Base-by-base conservation (phyloP, 306 rosid genomes). In the Alnus glutinosa region DNA sequence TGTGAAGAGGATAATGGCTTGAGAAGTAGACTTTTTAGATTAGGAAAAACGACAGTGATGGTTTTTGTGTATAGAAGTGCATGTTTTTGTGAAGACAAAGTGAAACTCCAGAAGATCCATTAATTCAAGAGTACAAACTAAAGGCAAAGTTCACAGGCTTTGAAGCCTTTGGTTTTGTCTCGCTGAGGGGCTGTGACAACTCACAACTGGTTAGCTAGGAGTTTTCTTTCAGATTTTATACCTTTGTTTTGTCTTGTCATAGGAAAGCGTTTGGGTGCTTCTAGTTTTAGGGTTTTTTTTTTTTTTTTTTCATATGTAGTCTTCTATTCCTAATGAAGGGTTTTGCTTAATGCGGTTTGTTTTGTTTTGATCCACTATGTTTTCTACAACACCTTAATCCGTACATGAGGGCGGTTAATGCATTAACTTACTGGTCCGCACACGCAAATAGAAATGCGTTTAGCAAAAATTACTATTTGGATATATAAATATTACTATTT, bases 1-100 rank as follows among this genome's bases (percentile, higher is more conserved):
- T 46, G 87, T 92, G 79, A 94, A 92, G 85, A 94, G 96, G 88
- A 34, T 94, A 75, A 73, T 87, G 42, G 52, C 7, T 18, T 68
- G 72, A 68, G 51, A 68, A 9, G 52, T 16, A 68, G 72, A 42
- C 72, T 18, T 39, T 39, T 2, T 49, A 44, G 34, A 39, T 18
- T 68, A 39, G 72, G 23, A 6, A 42, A 62, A 36, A 13, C 37
- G 32, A 12, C 16, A 55, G 30, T 55, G 74, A 62, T 11, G 74
- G 36, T 73, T 68, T 59, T 39, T 70, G 75, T 81, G 72, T 75
- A 80, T 81, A 77, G 69, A 74, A 28, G 58, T 47, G 51, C 14
- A 10, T 75, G 30, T 48, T n/a, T 55, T 55, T n/a, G 37, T 18
- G 42, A 13, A 42, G 72, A 9, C 48, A 42, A 42, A 68, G 14